Evolutionary conservation across 768 basidiomycete genomes (phyloP).

Genomic region (Tulasnella sp.): DNA sequence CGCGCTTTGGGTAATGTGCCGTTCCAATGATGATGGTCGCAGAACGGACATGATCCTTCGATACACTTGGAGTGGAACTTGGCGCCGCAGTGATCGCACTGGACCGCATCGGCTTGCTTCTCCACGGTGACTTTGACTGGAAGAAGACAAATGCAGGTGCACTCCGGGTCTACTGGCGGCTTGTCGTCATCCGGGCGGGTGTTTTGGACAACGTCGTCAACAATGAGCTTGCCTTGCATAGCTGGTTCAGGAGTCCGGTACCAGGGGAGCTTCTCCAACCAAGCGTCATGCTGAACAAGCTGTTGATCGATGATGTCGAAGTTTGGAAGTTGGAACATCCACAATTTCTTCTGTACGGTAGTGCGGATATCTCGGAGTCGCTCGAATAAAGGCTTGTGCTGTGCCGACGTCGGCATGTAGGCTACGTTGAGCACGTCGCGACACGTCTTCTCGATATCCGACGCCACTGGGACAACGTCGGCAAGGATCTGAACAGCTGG

Average conservation of each 20-base stretch:
- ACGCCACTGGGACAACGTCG: constrained; percentile 2
- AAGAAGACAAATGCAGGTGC: constrained; percentile 69
- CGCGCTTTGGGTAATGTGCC: constrained; percentile 72
- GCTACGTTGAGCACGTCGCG: not conserved
- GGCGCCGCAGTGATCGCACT: constrained; percentile 82
- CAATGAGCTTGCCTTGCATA: constrained; percentile 46
- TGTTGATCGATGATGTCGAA: constrained; percentile 65
- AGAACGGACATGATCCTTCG: constrained; percentile 87
- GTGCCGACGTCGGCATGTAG: constrained; percentile 29
- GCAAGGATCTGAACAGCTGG: constrained; percentile 46
- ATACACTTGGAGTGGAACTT: constrained; percentile 68
- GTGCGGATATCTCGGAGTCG: constrained; percentile 62
- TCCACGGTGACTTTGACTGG: constrained; percentile 34
- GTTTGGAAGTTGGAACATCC: constrained; percentile 58
- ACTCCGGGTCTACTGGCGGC: constrained; percentile 68
- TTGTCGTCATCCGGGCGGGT: constrained; percentile 69
- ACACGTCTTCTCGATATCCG: not conserved
- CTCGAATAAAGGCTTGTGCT: constrained; percentile 51
- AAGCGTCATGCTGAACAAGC: constrained; percentile 51
- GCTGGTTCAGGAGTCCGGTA: constrained; percentile 33
- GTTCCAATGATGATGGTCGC: constrained; percentile 87
- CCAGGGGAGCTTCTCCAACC: constrained; percentile 72
- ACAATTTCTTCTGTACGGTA: constrained; percentile 59
- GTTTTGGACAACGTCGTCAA: constrained; percentile 63
- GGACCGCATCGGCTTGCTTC: constrained; percentile 60